Conservation (phyloP, 2,329 filamentous ascomycete genomes). For the Cucurbitaria berberidis region DNA sequence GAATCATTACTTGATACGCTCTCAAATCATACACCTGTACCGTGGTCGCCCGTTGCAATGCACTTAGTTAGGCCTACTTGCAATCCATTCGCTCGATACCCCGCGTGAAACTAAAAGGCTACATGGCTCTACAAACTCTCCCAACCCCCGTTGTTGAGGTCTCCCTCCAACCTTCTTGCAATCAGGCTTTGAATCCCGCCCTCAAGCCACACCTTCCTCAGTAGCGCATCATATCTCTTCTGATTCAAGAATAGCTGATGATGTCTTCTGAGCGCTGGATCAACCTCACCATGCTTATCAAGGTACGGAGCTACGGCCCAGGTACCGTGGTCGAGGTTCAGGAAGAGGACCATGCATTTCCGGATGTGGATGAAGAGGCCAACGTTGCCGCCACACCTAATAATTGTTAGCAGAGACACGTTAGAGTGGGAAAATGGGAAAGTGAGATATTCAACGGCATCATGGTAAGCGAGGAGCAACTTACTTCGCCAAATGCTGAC, state of each 20-base stretch:
- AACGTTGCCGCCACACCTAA: slow-evolving; percentile 83
- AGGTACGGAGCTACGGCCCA: slow-evolving; percentile 91
- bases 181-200: slow-evolving; percentile 90
- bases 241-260: slow-evolving; percentile 93
- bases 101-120: neutral
- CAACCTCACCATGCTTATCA: slow-evolving; percentile 93
- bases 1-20: too few relatives aligned
- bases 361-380: slow-evolving; percentile 97
- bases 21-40: too few relatives aligned
- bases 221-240: slow-evolving; percentile 86
- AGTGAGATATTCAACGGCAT: neutral
- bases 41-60: too few relatives aligned
- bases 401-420: slow-evolving; percentile 9
- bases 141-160: slow-evolving; percentile 98
- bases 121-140: slow-evolving; percentile 64
- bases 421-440: neutral
- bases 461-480: slow-evolving; percentile 44
- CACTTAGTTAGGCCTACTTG: too few relatives aligned
- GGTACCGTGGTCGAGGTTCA: slow-evolving; percentile 81
- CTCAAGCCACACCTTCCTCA: slow-evolving; percentile 83
- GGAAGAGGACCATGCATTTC: slow-evolving; percentile 89
- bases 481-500: slow-evolving; percentile 87
- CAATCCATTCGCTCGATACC: too few relatives aligned
- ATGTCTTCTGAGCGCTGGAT: slow-evolving; percentile 83
- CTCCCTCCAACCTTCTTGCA: slow-evolving; percentile 85